Conservation (phyloP, 192 early-diverging fungal species). For the Coemansia sp. region DNA sequence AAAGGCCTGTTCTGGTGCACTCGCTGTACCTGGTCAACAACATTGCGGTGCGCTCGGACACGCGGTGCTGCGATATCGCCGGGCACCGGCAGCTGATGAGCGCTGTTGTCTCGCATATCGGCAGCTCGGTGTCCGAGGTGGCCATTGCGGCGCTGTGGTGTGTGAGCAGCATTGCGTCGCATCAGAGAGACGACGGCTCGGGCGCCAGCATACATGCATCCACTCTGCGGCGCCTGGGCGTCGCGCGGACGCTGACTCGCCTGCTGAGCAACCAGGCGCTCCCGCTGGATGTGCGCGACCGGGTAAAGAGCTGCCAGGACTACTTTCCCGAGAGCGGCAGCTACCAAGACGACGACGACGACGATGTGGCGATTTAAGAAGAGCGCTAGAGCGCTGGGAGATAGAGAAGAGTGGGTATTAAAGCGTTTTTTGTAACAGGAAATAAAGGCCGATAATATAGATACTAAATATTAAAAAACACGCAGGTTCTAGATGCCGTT, state of each 20-base stretch:
- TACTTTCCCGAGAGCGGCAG: conserved; percentile 11
- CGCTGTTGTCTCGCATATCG: conserved; percentile 15
- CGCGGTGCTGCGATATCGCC: conserved; percentile 22
- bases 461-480: neutral
- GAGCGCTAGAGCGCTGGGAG: neutral
- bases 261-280: conserved; percentile 21
- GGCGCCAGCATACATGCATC: conserved; percentile 10
- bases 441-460: too few relatives aligned
- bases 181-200: conserved; percentile 2
- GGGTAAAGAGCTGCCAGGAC: conserved; percentile 48
- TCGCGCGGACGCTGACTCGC: conserved; percentile 18
- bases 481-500: conserved; percentile 4
- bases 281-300: conserved; percentile 38
- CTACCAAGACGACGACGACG: neutral
- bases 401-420: too few relatives aligned
- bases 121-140: conserved; percentile 22
- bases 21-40: conserved; percentile 48
- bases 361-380: neutral
- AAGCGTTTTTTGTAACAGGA: neutral
- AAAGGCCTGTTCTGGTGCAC: conserved; percentile 17
- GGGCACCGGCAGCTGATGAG: conserved; percentile 20
- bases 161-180: conserved; percentile 40
- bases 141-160: conserved; percentile 50
- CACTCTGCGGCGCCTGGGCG: conserved; percentile 15
- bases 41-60: conserved; percentile 26